Evolutionary conservation across 2,329 filamentous ascomycete species (phyloP), one percentile per base, ranked within the genome.

Genomic region (Periconia sp.): DNA sequence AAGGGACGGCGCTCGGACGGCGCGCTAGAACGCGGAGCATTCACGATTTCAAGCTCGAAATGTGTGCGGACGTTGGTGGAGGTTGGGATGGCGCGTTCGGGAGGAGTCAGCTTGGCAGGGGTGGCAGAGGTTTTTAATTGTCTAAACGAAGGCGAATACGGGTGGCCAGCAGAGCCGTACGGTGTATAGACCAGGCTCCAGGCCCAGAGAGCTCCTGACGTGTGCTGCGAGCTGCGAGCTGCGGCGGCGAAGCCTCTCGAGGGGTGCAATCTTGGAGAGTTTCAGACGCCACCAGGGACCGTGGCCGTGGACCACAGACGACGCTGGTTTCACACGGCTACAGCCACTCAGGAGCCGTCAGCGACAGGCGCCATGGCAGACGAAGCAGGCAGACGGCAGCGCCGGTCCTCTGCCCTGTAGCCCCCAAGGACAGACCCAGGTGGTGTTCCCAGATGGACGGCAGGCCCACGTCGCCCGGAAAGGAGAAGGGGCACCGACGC

Each of bases 201-300:
- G n/a, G n/a, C n/a, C n/a, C n/a, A n/a, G n/a, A n/a, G n/a, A n/a
- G n/a, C n/a, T 30, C 23, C 23, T 36, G 39, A 15, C 10, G 17
- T 13, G 9, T 21, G 30, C n/a, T 13, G 28, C 21, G 23, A 33
- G 21, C 39, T 41, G 18, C n/a, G n/a, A n/a, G n/a, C n/a, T n/a
- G n/a, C n/a, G n/a, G n/a, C n/a, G n/a, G n/a, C n/a, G n/a, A n/a
- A n/a, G n/a, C n/a, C n/a, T n/a, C n/a, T n/a, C n/a, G n/a, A n/a
- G n/a, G n/a, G n/a, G n/a, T n/a, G n/a, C n/a, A n/a, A n/a, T n/a
- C n/a, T n/a, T n/a, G n/a, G n/a, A 42, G 48, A 36, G 40, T 50
- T 59, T 57, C 54, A 52, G 52, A 54, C 56, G 56, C 59, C 54
- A 58, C 59, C 54, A 48, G 56, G 47, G 46, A 46, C 50, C 43